Conservation (phyloP, 2,329 filamentous ascomycete species). For the Gliomastix tumulicola region DNA sequence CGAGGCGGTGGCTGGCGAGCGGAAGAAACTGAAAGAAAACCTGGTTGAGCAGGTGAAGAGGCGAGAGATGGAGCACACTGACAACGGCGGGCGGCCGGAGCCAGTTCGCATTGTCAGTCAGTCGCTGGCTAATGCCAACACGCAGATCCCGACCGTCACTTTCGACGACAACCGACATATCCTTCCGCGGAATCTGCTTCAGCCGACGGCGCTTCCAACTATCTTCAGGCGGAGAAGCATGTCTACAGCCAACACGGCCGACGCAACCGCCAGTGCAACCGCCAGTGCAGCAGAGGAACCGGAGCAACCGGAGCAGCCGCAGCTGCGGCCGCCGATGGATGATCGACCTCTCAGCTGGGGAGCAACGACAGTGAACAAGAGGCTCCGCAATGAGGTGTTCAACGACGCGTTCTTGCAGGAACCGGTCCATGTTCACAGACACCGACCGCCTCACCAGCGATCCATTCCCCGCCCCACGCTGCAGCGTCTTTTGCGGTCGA, state of each 20-base stretch:
- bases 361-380: constrained; percentile 83
- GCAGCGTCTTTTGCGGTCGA: constrained; percentile 35
- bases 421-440: constrained; percentile 72
- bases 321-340: constrained; percentile 34
- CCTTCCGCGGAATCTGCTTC: constrained; percentile 76
- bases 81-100: constrained; percentile 7
- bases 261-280: too few relatives aligned
- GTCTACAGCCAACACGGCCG: constrained; percentile 14
- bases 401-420: constrained; percentile 86
- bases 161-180: constrained; percentile 94
- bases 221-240: constrained; percentile 22
- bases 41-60: constrained; percentile 4
- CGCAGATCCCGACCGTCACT: constrained; percentile 79
- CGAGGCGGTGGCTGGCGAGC: constrained; percentile 26
- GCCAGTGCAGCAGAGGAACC: too few relatives aligned
- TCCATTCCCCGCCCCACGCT: constrained; percentile 49
- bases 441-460: constrained; percentile 63
- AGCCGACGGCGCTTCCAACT: constrained; percentile 39
- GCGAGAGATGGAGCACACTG: too few relatives aligned
- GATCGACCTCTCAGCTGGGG: constrained; percentile 70
- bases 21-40: constrained; percentile 25
- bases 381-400: constrained; percentile 82
- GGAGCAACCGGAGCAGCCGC: too few relatives aligned
- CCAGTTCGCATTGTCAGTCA: constrained; percentile 56
- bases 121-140: constrained; percentile 59